Evolutionary conservation across 371 early-diverging fungal genomes (phyloP).

Genomic region (Mucor saturninus): DNA sequence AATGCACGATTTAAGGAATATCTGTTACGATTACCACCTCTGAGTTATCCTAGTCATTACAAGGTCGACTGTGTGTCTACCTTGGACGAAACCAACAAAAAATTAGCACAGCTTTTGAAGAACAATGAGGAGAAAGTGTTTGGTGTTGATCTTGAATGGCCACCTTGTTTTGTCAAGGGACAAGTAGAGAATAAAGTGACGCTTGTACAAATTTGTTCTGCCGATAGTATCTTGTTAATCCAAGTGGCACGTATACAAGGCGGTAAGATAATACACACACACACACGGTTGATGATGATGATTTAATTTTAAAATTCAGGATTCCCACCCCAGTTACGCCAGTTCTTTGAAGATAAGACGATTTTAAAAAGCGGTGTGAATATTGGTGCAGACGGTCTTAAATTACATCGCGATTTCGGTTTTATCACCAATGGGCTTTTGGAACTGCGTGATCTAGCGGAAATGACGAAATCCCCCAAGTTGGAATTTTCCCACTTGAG

Average conservation of each 20-base stretch:
- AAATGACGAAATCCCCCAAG: slow-evolving; percentile 31
- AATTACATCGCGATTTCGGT: slow-evolving; percentile 55
- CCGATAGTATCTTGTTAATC: slow-evolving; percentile 46
- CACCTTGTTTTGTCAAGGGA: slow-evolving; percentile 42
- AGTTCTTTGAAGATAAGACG: slow-evolving; percentile 41
- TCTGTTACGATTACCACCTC: slow-evolving; percentile 13
- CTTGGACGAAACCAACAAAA: slow-evolving; percentile 15
- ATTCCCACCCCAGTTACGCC: slow-evolving; percentile 44
- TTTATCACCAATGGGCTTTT: slow-evolving; percentile 56
- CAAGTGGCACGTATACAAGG: slow-evolving; percentile 52
- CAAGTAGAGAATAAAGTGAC: slow-evolving; percentile 45
- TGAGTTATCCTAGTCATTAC: slow-evolving; percentile 29
- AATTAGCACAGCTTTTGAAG: slow-evolving; percentile 11
- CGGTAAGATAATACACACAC: slow-evolving; percentile 7
- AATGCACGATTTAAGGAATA: slow-evolving; percentile 13
- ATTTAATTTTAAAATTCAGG: slow-evolving; percentile 18
- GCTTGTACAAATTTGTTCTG: slow-evolving; percentile 60
- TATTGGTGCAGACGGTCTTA: slow-evolving; percentile 55
- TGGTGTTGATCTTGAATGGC: slow-evolving; percentile 69
- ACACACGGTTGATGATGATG: too few relatives aligned
- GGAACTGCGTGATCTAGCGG: slow-evolving; percentile 47
- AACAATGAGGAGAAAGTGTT: slow-evolving; percentile 23
- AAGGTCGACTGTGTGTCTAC: slow-evolving; percentile 24
- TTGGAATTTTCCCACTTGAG: slow-evolving; percentile 32
- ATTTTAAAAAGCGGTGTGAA: slow-evolving; percentile 61